Conservation (phyloP, 1,284 basidiomycete species). For the Tremellales sp. region DNA sequence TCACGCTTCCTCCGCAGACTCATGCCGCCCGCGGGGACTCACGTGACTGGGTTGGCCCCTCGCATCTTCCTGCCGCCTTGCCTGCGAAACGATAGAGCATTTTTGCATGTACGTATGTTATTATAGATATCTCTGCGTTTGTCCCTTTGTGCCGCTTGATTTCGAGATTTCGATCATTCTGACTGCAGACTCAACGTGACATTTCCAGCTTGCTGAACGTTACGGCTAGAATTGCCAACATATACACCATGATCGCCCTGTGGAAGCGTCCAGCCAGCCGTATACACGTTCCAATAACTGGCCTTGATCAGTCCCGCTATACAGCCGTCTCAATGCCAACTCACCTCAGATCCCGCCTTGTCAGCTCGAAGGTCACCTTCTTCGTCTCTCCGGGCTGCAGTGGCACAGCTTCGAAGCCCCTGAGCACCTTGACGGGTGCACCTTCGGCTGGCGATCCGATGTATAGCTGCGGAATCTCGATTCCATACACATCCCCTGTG, state of each 20-base stretch:
- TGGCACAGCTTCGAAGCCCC: slow-evolving; percentile 11
- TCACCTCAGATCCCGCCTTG: slow-evolving; percentile 12
- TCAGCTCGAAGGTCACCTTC: slow-evolving; percentile 10
- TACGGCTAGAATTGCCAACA: slow-evolving; percentile 1
- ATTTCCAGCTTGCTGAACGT: not conserved
- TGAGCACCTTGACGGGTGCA: slow-evolving; percentile 8
- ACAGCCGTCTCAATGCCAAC: not conserved
- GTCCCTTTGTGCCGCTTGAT: no score
- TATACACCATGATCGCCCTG: slow-evolving; percentile 6
- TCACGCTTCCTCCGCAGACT: no score
- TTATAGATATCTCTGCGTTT: no score
- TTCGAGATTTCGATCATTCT: no score
- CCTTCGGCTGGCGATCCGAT: slow-evolving; percentile 12
- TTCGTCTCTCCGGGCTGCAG: slow-evolving; percentile 7
- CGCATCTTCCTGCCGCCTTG: no score
- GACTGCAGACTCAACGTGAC: not conserved
- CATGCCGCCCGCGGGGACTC: no score
- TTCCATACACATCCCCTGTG: slow-evolving; percentile 40
- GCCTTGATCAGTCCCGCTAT: not conserved
- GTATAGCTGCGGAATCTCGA: slow-evolving; percentile 49
- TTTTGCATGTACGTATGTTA: no score
- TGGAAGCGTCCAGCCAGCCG: slow-evolving; percentile 7
- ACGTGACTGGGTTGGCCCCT: no score
- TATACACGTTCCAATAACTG: slow-evolving; percentile 10
- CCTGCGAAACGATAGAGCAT: no score